Evolutionary conservation across 495 filamentous ascomycete species (phyloP).

Genomic region (Neurospora cerealis): DNA sequence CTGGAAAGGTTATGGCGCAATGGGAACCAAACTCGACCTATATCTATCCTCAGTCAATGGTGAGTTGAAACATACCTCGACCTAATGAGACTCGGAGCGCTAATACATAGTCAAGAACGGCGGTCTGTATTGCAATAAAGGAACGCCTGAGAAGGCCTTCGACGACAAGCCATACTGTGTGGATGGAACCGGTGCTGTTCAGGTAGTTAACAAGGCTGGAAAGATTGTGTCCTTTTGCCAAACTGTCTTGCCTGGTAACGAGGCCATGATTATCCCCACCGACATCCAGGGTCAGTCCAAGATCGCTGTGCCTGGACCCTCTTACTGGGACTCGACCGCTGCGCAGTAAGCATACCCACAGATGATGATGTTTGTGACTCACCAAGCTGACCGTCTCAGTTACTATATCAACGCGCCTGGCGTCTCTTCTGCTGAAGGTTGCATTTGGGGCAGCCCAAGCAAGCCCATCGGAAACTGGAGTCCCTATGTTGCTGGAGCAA

Average conservation of each 20-base stretch:
- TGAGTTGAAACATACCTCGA: slow-evolving; percentile 29
- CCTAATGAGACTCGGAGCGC: not conserved
- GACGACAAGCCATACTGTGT: slow-evolving; percentile 59
- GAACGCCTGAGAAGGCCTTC: slow-evolving; percentile 63
- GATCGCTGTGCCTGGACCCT: slow-evolving; percentile 60
- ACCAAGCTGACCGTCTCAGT: slow-evolving; percentile 28
- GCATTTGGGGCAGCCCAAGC: slow-evolving; percentile 57
- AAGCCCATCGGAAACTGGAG: slow-evolving; percentile 71
- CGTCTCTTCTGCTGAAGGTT: slow-evolving; percentile 46
- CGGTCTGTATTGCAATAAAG: slow-evolving; percentile 65
- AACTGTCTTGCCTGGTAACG: slow-evolving; percentile 76
- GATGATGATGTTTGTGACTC: not conserved
- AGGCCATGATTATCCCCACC: slow-evolving; percentile 80
- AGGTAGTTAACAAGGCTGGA: slow-evolving; percentile 52
- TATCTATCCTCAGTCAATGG: slow-evolving; percentile 62
- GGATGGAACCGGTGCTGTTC: slow-evolving; percentile 56
- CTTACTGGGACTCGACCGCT: slow-evolving; percentile 64
- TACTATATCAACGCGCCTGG: slow-evolving; percentile 77
- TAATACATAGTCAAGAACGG: slow-evolving; percentile 49
- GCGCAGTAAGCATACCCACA: slow-evolving; percentile 49
- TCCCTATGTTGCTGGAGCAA: slow-evolving; percentile 70
- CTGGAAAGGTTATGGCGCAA: slow-evolving; percentile 69
- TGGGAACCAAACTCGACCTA: slow-evolving; percentile 67
- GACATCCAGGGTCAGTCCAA: slow-evolving; percentile 42
- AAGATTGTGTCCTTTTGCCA: slow-evolving; percentile 66